Conservation (phyloP, 2,329 filamentous ascomycete species). For the Plenodomus lindquistii region DNA sequence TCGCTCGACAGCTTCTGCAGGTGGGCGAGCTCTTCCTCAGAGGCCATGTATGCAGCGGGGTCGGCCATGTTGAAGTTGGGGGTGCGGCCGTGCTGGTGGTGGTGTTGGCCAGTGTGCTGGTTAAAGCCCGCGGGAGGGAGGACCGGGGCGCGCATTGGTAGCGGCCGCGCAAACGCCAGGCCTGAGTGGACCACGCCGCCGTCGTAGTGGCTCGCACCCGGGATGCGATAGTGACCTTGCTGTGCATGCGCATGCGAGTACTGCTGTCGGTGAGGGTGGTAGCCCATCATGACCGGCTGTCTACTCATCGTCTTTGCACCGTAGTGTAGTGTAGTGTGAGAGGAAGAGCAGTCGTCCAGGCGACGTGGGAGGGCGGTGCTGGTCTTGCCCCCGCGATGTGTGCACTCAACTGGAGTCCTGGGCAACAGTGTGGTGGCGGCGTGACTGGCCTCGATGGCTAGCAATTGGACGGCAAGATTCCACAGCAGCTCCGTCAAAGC, state of each 20-base stretch:
- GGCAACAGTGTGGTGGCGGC: slow-evolving; percentile 7
- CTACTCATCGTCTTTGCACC: slow-evolving; percentile 31
- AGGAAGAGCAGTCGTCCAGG: slow-evolving; percentile 1
- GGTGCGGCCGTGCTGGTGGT: slow-evolving; percentile 30
- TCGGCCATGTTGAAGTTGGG: slow-evolving; percentile 44
- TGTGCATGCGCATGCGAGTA: slow-evolving; percentile 2
- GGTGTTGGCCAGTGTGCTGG: slow-evolving; percentile 39
- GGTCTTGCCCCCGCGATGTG: slow-evolving; percentile 10
- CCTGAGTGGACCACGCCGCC: slow-evolving; percentile 25
- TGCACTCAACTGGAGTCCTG: slow-evolving; percentile 13
- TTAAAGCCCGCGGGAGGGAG: slow-evolving; percentile 39
- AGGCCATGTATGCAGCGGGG: slow-evolving; percentile 37
- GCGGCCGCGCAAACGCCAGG: slow-evolving; percentile 45
- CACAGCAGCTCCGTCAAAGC: slow-evolving; percentile 41
- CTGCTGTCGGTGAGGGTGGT: slow-evolving; percentile 11
- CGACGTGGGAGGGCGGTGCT: slow-evolving; percentile 4
- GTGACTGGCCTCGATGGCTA: slow-evolving; percentile 27
- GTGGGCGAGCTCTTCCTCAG: slow-evolving; percentile 61
- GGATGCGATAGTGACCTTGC: slow-evolving; percentile 29
- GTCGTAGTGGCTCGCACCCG: slow-evolving; percentile 27
- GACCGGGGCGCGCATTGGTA: slow-evolving; percentile 48
- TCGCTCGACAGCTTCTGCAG: slow-evolving; percentile 65
- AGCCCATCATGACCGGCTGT: slow-evolving; percentile 35
- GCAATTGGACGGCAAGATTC: slow-evolving; percentile 37
- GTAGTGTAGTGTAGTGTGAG: slow-evolving; percentile 2